Base-by-base conservation (phyloP, 805 yeast genomes). In the Cephaloascus albidus region DNA sequence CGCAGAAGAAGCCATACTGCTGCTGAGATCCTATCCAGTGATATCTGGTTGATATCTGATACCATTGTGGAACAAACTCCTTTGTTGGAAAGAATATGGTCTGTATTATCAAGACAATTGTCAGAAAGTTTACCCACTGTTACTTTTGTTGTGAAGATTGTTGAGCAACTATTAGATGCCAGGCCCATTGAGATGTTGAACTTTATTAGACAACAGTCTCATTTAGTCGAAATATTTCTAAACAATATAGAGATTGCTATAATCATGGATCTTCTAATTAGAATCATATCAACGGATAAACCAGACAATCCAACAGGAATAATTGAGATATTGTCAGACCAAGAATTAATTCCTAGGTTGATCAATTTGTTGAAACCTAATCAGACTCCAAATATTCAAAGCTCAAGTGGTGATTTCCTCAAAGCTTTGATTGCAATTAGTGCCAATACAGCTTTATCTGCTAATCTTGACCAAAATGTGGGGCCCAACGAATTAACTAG, bases 401-500 rank as follows among this genome's bases (percentile, higher is more conserved):
- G 93, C 15, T 95, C 97, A 0, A 94, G 95, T 1, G 94, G 96
- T 18, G 98, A 93, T 55, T 93, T 93, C 54, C 65, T 93, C 39
- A 93, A 93, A 55, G 97, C 97, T 0, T 78, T 93, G 51, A 84
- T 93, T 28, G 83, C 97, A 2, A 85, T 93, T 26, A 86, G 96
- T 34, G 96, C 97, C 5, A 93, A 90, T 53, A 60, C 70, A 3
- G 68, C 72, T 3, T 50, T 67, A 36, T 88, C 85, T 5, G 86
- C 85, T 43, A 84, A 87, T 35, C 87, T 87, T 42, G 89, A 85
- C 45, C 84, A 95, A 2, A 85, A 95, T 8, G 85, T 93, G 40
- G 98, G 98, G 1, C 97, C 98, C 2, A 93, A 93, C 54, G 96
- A 87, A 54, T 68, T 93, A 31, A 87, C 96, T 3, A 73, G 98